phyloP scores from a whole-genome alignment of 1,284 basidiomycete genomes.

The Rhodotorula glutinis region DNA sequence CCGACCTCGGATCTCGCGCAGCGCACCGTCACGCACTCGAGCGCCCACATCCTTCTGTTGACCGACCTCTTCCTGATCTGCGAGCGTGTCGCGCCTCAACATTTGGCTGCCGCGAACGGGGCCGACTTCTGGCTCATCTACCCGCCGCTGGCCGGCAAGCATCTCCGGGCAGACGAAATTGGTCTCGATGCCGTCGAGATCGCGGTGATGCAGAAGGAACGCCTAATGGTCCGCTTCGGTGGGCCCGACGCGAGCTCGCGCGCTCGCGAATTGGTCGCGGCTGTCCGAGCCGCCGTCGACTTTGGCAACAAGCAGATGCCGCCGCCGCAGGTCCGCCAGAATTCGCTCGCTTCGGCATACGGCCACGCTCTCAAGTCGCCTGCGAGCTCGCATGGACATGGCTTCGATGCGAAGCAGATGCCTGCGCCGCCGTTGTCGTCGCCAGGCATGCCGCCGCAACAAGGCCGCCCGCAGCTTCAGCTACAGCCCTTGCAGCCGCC shows the following conservation, averaged over 20 bases:
- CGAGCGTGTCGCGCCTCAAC: conserved; percentile 37
- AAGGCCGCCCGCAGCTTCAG: not conserved
- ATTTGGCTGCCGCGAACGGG: conserved; percentile 46
- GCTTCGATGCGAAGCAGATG: not conserved
- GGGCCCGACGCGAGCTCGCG: conserved; percentile 38
- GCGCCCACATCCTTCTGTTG: conserved; percentile 83
- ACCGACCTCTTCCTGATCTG: conserved; percentile 86
- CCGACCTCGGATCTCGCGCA: conserved; percentile 63
- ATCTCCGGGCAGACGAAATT: conserved; percentile 54
- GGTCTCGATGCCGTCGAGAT: conserved; percentile 69
- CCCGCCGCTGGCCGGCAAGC: conserved; percentile 92
- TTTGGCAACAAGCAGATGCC: conserved; percentile 69
- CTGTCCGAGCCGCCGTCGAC: conserved; percentile 78
- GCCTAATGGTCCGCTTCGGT: conserved; percentile 56
- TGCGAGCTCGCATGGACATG: not conserved
- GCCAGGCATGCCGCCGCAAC: too few relatives aligned
- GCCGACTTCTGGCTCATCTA: conserved; percentile 91
- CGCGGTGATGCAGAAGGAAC: conserved; percentile 85
- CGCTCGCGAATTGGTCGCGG: conserved; percentile 66
- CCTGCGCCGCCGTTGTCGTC: too few relatives aligned
- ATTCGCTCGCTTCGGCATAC: conserved; percentile 5
- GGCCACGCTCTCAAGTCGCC: not conserved
- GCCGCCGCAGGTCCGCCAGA: conserved; percentile 1
- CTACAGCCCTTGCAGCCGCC: not conserved
- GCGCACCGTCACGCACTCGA: conserved; percentile 65